phyloP scores from a whole-genome alignment of 495 filamentous ascomycete genomes.

The Aspergillus olivimuriae region DNA sequence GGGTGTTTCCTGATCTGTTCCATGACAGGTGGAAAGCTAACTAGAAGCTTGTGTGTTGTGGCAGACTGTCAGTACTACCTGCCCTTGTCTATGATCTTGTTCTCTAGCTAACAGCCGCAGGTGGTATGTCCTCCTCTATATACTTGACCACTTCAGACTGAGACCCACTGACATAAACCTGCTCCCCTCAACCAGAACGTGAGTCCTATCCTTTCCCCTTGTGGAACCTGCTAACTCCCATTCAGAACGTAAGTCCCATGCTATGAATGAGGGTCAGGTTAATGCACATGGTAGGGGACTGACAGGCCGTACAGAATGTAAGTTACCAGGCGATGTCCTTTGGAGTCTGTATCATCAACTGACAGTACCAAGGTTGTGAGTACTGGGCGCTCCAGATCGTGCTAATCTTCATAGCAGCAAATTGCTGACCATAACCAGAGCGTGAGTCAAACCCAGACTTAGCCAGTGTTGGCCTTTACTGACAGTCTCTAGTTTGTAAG shows the following conservation, averaged over 20 bases:
- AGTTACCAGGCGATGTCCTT: background rate
- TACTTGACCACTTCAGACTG: background rate
- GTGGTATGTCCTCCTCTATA: slow-evolving; percentile 9
- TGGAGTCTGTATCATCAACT: background rate
- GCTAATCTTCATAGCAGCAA: background rate
- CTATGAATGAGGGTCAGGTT: background rate
- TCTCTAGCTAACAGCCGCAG: slow-evolving; percentile 5
- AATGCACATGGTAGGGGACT: background rate
- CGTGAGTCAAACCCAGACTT: background rate
- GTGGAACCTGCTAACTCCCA: background rate
- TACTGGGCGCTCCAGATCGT: background rate
- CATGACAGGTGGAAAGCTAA: too few relatives aligned
- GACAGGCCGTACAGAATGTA: slow-evolving; percentile 4
- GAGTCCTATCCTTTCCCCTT: background rate
- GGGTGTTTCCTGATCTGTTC: background rate
- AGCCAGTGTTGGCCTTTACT: background rate
- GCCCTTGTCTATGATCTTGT: background rate
- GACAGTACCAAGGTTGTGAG: background rate
- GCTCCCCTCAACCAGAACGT: slow-evolving; percentile 5
- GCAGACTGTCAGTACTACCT: slow-evolving; percentile 4
- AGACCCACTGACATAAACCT: slow-evolving; percentile 8
- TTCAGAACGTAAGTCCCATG: slow-evolving; percentile 8
- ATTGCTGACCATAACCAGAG: background rate
- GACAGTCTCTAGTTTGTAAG: background rate
- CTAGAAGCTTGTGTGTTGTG: too few relatives aligned